Evolutionary conservation across 495 filamentous ascomycete species (phyloP).

Genomic region (Extremus antarcticus): DNA sequence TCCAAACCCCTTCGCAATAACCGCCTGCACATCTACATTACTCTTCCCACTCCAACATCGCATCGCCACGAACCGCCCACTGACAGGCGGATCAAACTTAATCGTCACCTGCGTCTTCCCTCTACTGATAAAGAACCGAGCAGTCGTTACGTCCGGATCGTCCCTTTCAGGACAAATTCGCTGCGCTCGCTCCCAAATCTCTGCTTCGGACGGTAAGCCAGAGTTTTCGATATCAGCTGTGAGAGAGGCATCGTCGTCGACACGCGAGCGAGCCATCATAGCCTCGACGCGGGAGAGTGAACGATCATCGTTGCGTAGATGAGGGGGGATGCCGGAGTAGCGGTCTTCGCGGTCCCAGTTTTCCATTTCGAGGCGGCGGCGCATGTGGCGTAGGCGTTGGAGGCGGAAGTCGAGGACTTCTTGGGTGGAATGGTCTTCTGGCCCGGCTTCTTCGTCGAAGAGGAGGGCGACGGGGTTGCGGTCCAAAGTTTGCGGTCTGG

Average conservation of each 20-base stretch:
- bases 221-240: neutral
- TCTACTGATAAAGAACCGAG: constrained; percentile 5
- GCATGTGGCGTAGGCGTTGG: constrained; percentile 18
- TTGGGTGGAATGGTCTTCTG: constrained; percentile 13
- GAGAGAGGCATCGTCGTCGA: neutral
- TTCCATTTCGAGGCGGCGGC: constrained; percentile 13
- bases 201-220: neutral
- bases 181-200: neutral
- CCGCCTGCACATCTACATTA: constrained; percentile 82
- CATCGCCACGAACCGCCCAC: constrained; percentile 65
- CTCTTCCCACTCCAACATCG: constrained; percentile 58
- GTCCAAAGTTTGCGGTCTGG: neutral
- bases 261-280: constrained; percentile 1
- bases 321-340: neutral
- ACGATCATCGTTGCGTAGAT: too few relatives aligned
- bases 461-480: constrained; percentile 6
- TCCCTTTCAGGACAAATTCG: neutral
- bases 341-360: constrained; percentile 6
- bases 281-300: neutral
- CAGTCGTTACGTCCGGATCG: constrained; percentile 7
- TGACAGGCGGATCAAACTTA: constrained; percentile 76
- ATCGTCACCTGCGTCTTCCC: constrained; percentile 36
- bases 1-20: constrained; percentile 68
- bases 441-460: constrained; percentile 12
- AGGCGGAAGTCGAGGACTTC: constrained; percentile 20